phyloP scores from a whole-genome alignment of 108 stramenopile genomes.

The Cylindrotheca fusiformis region DNA sequence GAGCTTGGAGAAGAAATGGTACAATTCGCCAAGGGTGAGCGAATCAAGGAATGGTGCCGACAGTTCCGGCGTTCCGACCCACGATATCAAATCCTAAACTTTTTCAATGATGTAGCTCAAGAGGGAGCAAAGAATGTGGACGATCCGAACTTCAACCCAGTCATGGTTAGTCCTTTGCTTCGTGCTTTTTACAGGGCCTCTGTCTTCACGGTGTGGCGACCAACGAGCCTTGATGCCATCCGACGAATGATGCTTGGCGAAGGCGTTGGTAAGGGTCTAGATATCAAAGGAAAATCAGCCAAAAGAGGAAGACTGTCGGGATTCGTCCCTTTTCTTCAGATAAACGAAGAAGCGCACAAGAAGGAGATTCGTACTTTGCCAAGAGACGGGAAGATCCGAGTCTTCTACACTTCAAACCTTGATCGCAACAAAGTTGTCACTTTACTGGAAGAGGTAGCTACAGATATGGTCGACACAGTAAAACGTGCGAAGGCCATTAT shows the following conservation, averaged over 20 bases:
- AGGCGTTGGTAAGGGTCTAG: conserved; percentile 64
- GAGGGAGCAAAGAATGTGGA: conserved; percentile 39
- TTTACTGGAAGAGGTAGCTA: conserved; percentile 5
- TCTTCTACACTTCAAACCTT: conserved; percentile 1
- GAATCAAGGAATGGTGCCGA: conserved; percentile 32
- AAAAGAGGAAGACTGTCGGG: conserved; percentile 47
- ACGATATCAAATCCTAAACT: conserved; percentile 51
- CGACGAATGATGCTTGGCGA: conserved; percentile 63
- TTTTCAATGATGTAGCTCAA: conserved; percentile 58
- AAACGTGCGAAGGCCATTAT: neutral
- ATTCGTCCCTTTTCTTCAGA: conserved; percentile 55
- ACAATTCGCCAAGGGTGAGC: neutral
- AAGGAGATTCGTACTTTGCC: neutral
- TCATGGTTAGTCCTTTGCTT: conserved; percentile 10
- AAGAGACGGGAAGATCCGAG: conserved; percentile 1
- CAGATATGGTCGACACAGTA: conserved; percentile 7
- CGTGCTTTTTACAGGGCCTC: conserved; percentile 20
- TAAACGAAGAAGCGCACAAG: conserved; percentile 7
- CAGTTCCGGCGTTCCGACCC: conserved; percentile 51
- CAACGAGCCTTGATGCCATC: conserved; percentile 56
- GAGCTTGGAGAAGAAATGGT: neutral
- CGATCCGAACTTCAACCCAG: neutral
- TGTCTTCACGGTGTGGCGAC: conserved; percentile 71
- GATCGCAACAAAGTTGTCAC: conserved; percentile 3
- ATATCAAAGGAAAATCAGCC: conserved; percentile 70